Conservation (phyloP, 139 green algal genomes). For the Closterium sp. region DNA sequence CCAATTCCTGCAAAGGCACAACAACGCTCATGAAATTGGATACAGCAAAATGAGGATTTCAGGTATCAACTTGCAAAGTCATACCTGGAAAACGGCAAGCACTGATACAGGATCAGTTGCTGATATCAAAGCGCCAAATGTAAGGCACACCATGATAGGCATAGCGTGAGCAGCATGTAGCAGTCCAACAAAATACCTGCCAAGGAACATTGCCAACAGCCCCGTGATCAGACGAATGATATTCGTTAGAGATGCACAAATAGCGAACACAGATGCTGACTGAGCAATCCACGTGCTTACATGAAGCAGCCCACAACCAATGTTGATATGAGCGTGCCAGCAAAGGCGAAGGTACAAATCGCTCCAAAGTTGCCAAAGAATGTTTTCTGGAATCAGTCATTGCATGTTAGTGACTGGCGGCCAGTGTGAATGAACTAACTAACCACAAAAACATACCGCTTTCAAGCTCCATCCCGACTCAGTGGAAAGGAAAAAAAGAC, state of each 20-base stretch:
- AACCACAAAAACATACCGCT: not conserved
- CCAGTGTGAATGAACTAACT: not conserved
- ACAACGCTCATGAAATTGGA: not conserved
- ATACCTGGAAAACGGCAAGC: not conserved
- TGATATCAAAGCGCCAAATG: slow-evolving; percentile 66
- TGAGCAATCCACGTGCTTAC: not conserved
- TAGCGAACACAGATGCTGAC: not conserved
- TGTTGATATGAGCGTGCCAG: slow-evolving; percentile 64
- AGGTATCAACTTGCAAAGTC: not conserved
- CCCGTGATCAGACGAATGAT: no score
- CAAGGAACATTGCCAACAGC: no score
- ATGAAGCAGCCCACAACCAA: slow-evolving; percentile 64
- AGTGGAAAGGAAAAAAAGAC: not conserved
- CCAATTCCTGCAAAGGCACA: slow-evolving; percentile 36
- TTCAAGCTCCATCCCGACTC: slow-evolving; percentile 3
- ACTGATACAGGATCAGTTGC: slow-evolving; percentile 74
- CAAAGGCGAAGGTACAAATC: slow-evolving; percentile 67
- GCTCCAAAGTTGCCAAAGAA: slow-evolving; percentile 70
- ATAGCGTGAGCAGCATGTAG: slow-evolving; percentile 5
- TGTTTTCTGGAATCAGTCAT: slow-evolving; percentile 42
- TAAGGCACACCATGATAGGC: slow-evolving; percentile 45
- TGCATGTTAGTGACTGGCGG: not conserved
- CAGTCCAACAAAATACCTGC: slow-evolving; percentile 34
- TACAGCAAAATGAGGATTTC: no score
- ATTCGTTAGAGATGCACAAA: no score